Percentiles rank a stretch among this genome's conserved stretches.
phyloP scores from a whole-genome alignment of 805 yeast genomes.

The Wickerhamomyces chaumierensis region DNA sequence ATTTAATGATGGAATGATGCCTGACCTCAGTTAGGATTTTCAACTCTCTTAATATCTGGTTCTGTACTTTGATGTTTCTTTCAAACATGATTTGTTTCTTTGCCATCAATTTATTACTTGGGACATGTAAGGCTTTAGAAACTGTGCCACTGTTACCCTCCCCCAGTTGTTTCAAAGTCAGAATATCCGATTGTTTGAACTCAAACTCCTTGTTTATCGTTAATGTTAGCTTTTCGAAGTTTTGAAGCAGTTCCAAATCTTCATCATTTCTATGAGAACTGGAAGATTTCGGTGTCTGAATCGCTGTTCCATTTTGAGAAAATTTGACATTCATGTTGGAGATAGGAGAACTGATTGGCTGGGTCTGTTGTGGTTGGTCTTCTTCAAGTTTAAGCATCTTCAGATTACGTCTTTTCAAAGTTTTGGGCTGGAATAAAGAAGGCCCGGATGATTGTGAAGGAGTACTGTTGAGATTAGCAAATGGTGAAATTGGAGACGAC shows the following conservation, averaged over 20 bases:
- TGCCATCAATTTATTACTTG: constrained; percentile 84
- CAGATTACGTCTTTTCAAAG: constrained; percentile 46
- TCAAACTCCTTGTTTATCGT: constrained; percentile 43
- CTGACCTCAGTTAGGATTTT: constrained; percentile 86
- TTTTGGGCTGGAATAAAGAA: constrained; percentile 26
- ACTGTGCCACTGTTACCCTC: constrained; percentile 94
- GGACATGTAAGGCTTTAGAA: constrained; percentile 76
- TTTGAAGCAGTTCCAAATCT: constrained; percentile 26
- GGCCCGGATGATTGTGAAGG: constrained; percentile 1
- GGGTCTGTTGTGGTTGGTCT: constrained; percentile 2
- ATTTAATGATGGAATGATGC: constrained; percentile 73
- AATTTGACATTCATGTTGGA: background rate
- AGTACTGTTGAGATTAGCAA: background rate
- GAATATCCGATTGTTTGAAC: constrained; percentile 54
- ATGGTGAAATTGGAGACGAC: background rate
- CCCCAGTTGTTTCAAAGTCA: constrained; percentile 70
- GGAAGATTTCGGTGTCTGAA: constrained; percentile 11
- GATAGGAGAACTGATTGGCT: background rate
- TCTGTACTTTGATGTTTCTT: constrained; percentile 62
- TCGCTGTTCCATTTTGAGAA: constrained; percentile 5
- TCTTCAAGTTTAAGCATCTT: constrained; percentile 38
- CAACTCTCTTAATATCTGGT: constrained; percentile 80
- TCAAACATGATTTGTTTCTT: constrained; percentile 81
- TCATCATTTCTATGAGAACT: constrained; percentile 18
- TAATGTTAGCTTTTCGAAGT: constrained; percentile 36